phyloP scores from a whole-genome alignment of 495 filamentous ascomycete genomes.

The Astrothelium macrocarpum region DNA sequence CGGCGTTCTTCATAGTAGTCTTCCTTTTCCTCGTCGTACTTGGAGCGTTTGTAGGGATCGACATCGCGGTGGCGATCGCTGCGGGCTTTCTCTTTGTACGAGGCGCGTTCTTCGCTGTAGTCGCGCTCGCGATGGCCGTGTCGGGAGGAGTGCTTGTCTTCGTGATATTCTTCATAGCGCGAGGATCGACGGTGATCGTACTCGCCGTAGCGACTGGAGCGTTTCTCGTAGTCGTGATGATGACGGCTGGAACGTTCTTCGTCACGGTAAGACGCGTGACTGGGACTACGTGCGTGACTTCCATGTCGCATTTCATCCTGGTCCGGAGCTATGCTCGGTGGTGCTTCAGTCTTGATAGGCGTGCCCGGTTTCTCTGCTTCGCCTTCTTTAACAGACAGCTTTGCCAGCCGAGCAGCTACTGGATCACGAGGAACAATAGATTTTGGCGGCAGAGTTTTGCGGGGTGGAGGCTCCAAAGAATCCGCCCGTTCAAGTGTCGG shows the following conservation, averaged over 20 bases:
- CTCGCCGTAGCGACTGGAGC: constrained; percentile 42
- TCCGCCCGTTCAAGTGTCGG: constrained; percentile 47
- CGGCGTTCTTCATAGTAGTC: not conserved
- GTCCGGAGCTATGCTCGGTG: not conserved
- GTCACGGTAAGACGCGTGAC: constrained; percentile 3
- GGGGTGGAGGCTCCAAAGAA: constrained; percentile 37
- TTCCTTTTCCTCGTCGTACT: constrained; percentile 8
- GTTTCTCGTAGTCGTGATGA: constrained; percentile 26
- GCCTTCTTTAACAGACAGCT: constrained; percentile 16
- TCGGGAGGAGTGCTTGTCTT: constrained; percentile 8
- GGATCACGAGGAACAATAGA: constrained; percentile 29
- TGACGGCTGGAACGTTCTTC: constrained; percentile 9
- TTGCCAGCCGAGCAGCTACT: constrained; percentile 21
- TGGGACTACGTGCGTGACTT: constrained; percentile 9
- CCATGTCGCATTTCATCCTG: constrained; percentile 14
- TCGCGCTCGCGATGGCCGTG: constrained; percentile 3
- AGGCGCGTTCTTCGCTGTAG: constrained; percentile 16
- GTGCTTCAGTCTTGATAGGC: not conserved
- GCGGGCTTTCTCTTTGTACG: constrained; percentile 18
- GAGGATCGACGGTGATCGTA: constrained; percentile 18
- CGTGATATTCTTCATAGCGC: not conserved
- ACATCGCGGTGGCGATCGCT: constrained; percentile 12
- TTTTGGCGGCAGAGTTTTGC: constrained; percentile 28
- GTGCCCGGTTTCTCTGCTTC: constrained; percentile 15
- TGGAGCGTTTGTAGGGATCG: not conserved